Evolutionary conservation across 192 early-diverging fungal species (phyloP).

Genomic region (Mortierella hygrophila): DNA sequence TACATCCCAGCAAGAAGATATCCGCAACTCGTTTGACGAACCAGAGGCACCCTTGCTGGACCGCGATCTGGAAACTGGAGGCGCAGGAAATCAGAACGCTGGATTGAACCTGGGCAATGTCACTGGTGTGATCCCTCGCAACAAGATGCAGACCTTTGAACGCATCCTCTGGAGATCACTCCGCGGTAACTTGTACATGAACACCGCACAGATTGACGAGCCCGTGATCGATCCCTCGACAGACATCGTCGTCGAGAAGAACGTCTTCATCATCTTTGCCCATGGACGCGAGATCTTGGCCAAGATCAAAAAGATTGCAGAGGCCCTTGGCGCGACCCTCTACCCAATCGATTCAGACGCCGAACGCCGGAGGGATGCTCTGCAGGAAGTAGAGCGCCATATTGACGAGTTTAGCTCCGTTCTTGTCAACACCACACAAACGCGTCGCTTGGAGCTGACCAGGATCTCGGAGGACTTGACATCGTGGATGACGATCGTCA

Average conservation of each 20-base stretch:
- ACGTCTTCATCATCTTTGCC: slow-evolving; percentile 98
- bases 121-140: slow-evolving; percentile 93
- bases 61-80: slow-evolving; percentile 63
- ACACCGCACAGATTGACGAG: slow-evolving; percentile 93
- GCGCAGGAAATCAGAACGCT: slow-evolving; percentile 18
- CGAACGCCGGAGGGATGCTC: slow-evolving; percentile 86
- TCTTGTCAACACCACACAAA: slow-evolving; percentile 84
- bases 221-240: slow-evolving; percentile 89
- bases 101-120: slow-evolving; percentile 85
- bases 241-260: slow-evolving; percentile 91
- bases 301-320: slow-evolving; percentile 94
- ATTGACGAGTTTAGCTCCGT: slow-evolving; percentile 92
- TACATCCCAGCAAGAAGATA: slow-evolving; percentile 56
- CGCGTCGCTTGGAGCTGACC: slow-evolving; percentile 84
- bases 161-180: slow-evolving; percentile 97
- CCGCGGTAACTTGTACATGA: slow-evolving; percentile 97
- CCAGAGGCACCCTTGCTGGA: slow-evolving; percentile 70
- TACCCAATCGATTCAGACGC: slow-evolving; percentile 86
- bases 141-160: slow-evolving; percentile 90
- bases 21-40: slow-evolving; percentile 65
- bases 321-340: slow-evolving; percentile 94
- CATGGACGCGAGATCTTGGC: slow-evolving; percentile 91
- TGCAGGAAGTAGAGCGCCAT: slow-evolving; percentile 80
- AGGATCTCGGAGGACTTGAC: slow-evolving; percentile 89
- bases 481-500: slow-evolving; percentile 89